A percentile compares a stretch with the other conserved stretches of the same genome.
Conservation (phyloP, 2,329 filamentous ascomycete species). For the Hyphodiscus sp. region DNA sequence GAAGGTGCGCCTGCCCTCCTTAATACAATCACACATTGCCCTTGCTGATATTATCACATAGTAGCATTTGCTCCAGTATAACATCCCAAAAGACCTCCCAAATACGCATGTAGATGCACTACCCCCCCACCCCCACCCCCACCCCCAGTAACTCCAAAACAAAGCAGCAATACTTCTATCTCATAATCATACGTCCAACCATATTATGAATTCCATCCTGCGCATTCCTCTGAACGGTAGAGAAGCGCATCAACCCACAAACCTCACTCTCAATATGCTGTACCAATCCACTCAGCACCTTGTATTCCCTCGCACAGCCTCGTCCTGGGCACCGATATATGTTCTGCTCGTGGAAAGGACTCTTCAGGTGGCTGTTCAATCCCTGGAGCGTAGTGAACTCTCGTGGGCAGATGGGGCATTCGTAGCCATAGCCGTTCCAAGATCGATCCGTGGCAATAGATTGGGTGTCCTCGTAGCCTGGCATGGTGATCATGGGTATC, state of each 20-base stretch:
- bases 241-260: conserved; percentile 24
- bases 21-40: too few relatives aligned
- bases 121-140: too few relatives aligned
- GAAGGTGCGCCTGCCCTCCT: too few relatives aligned
- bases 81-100: too few relatives aligned
- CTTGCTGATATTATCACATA: too few relatives aligned
- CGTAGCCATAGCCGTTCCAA: conserved; percentile 41
- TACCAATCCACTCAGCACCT: conserved; percentile 18
- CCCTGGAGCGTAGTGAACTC: conserved; percentile 31
- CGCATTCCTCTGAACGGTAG: conserved; percentile 13
- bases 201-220: conserved; percentile 16
- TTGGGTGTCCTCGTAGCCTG: conserved; percentile 30
- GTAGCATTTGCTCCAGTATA: too few relatives aligned
- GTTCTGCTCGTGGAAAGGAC: conserved; percentile 42
- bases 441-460: conserved; percentile 32
- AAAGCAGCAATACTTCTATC: too few relatives aligned
- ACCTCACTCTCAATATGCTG: conserved; percentile 25
- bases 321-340: conserved; percentile 24
- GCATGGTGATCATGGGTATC: conserved; percentile 44
- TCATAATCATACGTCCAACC: conserved; percentile 30
- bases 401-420: conserved; percentile 49
- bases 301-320: conserved; percentile 15
- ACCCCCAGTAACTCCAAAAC: too few relatives aligned
- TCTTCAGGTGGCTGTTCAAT: conserved; percentile 49
- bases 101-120: too few relatives aligned